Evolutionary conservation across 2,329 filamentous ascomycete genomes (phyloP), one percentile per base, ranked within the genome.

Genomic region (Neopestalotiopsis sp.): DNA sequence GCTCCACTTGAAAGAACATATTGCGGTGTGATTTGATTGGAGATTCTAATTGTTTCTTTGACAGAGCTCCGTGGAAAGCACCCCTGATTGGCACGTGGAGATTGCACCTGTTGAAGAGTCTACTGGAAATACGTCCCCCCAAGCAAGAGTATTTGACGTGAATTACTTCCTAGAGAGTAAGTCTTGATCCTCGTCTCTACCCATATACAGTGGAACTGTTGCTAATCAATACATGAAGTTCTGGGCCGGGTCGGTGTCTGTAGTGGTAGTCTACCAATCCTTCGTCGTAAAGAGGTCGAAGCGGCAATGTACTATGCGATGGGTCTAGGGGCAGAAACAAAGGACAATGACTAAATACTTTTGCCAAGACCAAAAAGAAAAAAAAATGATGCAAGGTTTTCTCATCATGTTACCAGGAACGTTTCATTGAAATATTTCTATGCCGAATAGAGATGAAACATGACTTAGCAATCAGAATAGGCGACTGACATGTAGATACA

Each of bases 221-320:
- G 45, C 17, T 53, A 10, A n/a, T 9, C 7, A 17, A 20, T n/a
- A n/a, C 20, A 17, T 28, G 3, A 53, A 53, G 45, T 53, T n/a
- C 7, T 53, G 45, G 20, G 45, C 6, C 45, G 20, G 4, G 9
- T 53, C n/a, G 45, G 45, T 4, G 45, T 53, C 17, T 53, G 45
- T 53, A n/a, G 20, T 3, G 45, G 45, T 20, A 17, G 9, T 17
- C 7, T 53, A 17, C 45, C 45, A n/a, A 53, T 20, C 20, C 17
- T 53, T 17, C 45, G 45, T 17, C 45, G 45, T 1, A 53, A 17
- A 53, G 45, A 53, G 17, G 45, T 53, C n/a, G 45, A 53, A 3
- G 45, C 45, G 20, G 45, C 45, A 53, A 53, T 53, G 45, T 53
- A 53, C 20, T 53, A 53, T 53, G 45, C 45, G n/a, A 53, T 53